A percentile compares a stretch with the other conserved stretches of the same genome.
phyloP scores from a whole-genome alignment of 352 stramenopile genomes.

The Phytophthora europaea region DNA sequence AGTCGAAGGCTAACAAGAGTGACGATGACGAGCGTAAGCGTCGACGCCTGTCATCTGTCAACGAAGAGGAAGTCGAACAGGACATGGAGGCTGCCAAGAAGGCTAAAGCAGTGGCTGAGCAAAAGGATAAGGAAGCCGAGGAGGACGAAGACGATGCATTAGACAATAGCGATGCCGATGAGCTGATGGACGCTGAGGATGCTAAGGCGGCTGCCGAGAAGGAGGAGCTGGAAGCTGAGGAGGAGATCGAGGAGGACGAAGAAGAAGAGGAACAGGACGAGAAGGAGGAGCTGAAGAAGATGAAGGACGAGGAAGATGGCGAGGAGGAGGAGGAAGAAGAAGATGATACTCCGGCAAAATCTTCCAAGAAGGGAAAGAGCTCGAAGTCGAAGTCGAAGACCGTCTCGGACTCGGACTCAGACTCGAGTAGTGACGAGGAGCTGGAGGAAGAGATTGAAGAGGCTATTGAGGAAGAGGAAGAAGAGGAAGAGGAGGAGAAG shows the following conservation, averaged over 20 bases:
- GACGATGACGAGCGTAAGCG: conserved; percentile 7
- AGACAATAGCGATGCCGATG: conserved; percentile 27
- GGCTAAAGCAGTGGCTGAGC: conserved; percentile 24
- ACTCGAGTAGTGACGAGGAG: conserved; percentile 10
- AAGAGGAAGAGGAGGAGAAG: conserved; percentile 20
- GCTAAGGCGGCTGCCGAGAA: conserved; percentile 32
- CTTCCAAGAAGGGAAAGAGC: not conserved
- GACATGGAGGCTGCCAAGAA: conserved; percentile 39
- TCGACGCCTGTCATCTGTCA: conserved; percentile 28
- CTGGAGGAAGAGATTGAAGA: conserved; percentile 8
- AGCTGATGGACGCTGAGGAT: conserved; percentile 28
- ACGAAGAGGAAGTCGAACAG: conserved; percentile 38
- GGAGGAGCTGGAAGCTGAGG: conserved; percentile 34
- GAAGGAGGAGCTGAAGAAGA: conserved; percentile 23
- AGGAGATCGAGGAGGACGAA: conserved; percentile 27
- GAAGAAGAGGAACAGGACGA: conserved; percentile 25
- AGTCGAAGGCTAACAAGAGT: not conserved
- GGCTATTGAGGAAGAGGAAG: conserved; percentile 19
- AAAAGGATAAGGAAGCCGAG: conserved; percentile 39
- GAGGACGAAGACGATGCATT: conserved; percentile 38
- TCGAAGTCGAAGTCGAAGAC: conserved; percentile 8
- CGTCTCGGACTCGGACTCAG: not conserved
- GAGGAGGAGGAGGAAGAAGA: conserved; percentile 30
- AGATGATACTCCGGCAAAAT: conserved; percentile 2
- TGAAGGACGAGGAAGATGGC: conserved; percentile 17